These are phyloP conservation scores for Colletotrichum sp. DNA, from an alignment of 2,329 filamentous ascomycete genomes.

Conservation along the genomic window DNA sequence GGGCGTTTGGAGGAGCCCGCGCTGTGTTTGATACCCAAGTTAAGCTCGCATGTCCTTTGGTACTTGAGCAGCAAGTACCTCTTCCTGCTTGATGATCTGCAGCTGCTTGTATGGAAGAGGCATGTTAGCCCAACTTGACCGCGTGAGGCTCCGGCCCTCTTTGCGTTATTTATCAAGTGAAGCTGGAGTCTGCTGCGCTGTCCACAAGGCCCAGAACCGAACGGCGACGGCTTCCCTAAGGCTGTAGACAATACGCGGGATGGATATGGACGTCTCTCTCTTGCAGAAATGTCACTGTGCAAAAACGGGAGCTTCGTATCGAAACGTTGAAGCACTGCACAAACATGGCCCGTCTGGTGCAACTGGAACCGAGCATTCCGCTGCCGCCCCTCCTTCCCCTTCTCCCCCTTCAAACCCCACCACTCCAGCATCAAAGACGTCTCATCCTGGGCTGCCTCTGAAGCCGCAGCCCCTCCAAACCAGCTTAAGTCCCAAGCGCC, in stretches of 20 bases:
- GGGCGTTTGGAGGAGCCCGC: not conserved
- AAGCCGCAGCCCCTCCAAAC: not conserved
- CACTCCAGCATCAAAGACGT: conserved; percentile 4
- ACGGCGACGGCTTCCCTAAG: not conserved
- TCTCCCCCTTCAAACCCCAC: conserved; percentile 9
- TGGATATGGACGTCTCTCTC: not conserved
- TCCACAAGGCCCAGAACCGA: not conserved
- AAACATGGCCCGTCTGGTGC: not conserved
- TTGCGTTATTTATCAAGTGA: not conserved
- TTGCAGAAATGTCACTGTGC: not conserved
- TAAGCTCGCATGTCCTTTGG: not conserved
- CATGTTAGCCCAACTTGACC: not conserved
- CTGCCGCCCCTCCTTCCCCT: not conserved
- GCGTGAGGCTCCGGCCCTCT: not conserved
- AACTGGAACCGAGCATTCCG: not conserved
- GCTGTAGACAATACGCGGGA: not conserved
- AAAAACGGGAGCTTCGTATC: not conserved
- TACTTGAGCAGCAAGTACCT: not conserved
- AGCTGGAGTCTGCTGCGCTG: not conserved
- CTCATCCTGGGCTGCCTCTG: conserved; percentile 18
- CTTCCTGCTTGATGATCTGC: not conserved
- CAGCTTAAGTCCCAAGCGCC: not conserved
- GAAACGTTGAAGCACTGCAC: conserved; percentile 1
- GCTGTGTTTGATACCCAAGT: not conserved
- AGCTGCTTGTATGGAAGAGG: not conserved